phyloP scores from a whole-genome alignment of 2,329 filamentous ascomycete genomes.

The Clarireedia sp. region DNA sequence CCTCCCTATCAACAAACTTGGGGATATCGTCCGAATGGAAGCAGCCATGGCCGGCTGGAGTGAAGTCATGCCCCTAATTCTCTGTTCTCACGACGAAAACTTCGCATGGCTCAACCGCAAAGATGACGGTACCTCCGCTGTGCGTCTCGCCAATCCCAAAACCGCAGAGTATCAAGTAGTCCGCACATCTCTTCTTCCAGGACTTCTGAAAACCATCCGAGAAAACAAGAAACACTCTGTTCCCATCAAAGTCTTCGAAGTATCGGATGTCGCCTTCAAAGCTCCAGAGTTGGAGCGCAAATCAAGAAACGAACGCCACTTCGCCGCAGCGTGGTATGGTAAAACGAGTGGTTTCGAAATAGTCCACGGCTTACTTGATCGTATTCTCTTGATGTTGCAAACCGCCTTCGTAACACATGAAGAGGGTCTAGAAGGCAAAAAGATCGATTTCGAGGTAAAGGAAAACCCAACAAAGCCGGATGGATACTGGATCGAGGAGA shows the following conservation, averaged over 20 bases:
- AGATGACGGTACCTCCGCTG: slow-evolving; percentile 75
- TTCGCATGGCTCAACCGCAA: slow-evolving; percentile 89
- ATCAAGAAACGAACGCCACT: slow-evolving; percentile 87
- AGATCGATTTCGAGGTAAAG: slow-evolving; percentile 44
- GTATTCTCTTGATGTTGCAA: slow-evolving; percentile 85
- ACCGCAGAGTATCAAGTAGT: slow-evolving; percentile 90
- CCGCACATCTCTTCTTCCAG: slow-evolving; percentile 76
- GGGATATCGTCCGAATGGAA: slow-evolving; percentile 83
- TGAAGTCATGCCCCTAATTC: slow-evolving; percentile 90
- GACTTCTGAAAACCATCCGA: slow-evolving; percentile 84
- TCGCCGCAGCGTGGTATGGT: slow-evolving; percentile 91
- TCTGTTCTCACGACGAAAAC: slow-evolving; percentile 98
- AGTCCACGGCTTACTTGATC: slow-evolving; percentile 88
- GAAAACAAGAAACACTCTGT: slow-evolving; percentile 87
- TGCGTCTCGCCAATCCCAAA: slow-evolving; percentile 87
- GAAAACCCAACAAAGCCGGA: slow-evolving; percentile 51
- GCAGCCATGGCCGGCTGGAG: slow-evolving; percentile 92
- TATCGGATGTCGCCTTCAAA: slow-evolving; percentile 86
- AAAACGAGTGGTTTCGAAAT: slow-evolving; percentile 92
- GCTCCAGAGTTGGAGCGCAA: slow-evolving; percentile 74
- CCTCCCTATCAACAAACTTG: slow-evolving; percentile 86
- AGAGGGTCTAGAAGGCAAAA: slow-evolving; percentile 51
- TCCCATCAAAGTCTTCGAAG: slow-evolving; percentile 89
- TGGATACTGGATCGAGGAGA: slow-evolving; percentile 91
- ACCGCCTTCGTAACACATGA: slow-evolving; percentile 71